Evolutionary conservation across 2,329 filamentous ascomycete genomes (phyloP).

Genomic region (Apiospora phragmitis): DNA sequence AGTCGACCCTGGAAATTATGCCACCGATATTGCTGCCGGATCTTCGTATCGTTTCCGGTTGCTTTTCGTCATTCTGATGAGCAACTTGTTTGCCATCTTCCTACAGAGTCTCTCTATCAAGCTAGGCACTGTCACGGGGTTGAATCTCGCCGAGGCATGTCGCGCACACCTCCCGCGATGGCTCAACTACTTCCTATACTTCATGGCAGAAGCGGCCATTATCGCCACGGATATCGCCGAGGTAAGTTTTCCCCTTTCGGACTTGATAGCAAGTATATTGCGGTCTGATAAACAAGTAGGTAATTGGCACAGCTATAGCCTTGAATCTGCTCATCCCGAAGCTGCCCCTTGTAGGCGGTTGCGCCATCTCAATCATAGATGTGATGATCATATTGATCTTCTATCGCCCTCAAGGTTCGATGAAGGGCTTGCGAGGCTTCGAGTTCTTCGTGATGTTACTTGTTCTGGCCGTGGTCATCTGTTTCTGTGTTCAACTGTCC

Average conservation of each 20-base stretch:
- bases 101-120: slow-evolving; percentile 69
- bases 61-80: slow-evolving; percentile 68
- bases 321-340: slow-evolving; percentile 65
- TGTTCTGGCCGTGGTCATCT: slow-evolving; percentile 68
- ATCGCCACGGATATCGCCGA: slow-evolving; percentile 73
- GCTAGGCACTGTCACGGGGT: slow-evolving; percentile 67
- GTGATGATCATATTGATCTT: slow-evolving; percentile 69
- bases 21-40: slow-evolving; percentile 69
- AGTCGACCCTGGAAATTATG: slow-evolving; percentile 67
- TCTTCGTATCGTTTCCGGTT: slow-evolving; percentile 65
- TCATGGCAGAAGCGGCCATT: slow-evolving; percentile 66
- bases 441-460: slow-evolving; percentile 64
- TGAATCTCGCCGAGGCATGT: slow-evolving; percentile 67
- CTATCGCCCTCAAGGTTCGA: slow-evolving; percentile 59
- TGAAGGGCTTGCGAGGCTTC: slow-evolving; percentile 62
- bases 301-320: slow-evolving; percentile 71
- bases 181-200: slow-evolving; percentile 63
- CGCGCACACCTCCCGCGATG: slow-evolving; percentile 65
- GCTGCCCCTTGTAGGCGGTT: slow-evolving; percentile 67
- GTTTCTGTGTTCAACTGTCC: slow-evolving; percentile 70
- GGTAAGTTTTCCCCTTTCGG: slow-evolving; percentile 34
- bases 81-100: slow-evolving; percentile 71
- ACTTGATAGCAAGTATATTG: background rate
- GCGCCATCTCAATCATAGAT: slow-evolving; percentile 67
- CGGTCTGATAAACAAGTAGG: slow-evolving; percentile 37